A percentile compares a stretch with the other conserved stretches of the same genome.
Evolutionary conservation across 2,329 filamentous ascomycete species (phyloP).

Genomic region (Orbilia blumenaviensis): DNA sequence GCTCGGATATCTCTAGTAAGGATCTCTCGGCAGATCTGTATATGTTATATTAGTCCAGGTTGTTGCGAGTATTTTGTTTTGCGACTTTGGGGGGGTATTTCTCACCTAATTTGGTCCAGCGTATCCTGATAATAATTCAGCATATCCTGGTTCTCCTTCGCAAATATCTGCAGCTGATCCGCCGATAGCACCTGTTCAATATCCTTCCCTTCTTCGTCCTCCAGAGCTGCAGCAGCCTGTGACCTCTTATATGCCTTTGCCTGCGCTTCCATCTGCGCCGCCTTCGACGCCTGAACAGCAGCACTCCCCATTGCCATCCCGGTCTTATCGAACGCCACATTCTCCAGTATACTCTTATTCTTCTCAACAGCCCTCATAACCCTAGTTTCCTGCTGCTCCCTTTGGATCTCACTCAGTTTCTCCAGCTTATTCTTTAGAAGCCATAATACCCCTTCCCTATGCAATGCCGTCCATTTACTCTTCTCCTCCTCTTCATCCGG

Average conservation of each 20-base stretch:
- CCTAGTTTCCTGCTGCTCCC: constrained; percentile 90
- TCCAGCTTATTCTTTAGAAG: constrained; percentile 79
- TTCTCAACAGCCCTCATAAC: constrained; percentile 86
- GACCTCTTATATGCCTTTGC: constrained; percentile 48
- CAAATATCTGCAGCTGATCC: constrained; percentile 92
- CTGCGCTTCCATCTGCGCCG: constrained; percentile 54
- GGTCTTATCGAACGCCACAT: constrained; percentile 62
- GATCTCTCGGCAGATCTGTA: constrained; percentile 85
- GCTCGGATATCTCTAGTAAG: constrained; percentile 87
- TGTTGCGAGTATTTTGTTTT: too few relatives aligned
- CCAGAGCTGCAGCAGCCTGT: constrained; percentile 56
- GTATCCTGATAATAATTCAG: constrained; percentile 91
- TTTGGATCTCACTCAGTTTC: constrained; percentile 78
- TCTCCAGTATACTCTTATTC: constrained; percentile 84
- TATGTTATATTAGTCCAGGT: neutral
- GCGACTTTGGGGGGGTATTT: too few relatives aligned
- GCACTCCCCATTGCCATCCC: constrained; percentile 39
- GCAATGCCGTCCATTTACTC: constrained; percentile 72
- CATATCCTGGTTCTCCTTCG: constrained; percentile 90
- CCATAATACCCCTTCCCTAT: constrained; percentile 85
- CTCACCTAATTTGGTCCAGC: constrained; percentile 89
- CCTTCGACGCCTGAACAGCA: constrained; percentile 35
- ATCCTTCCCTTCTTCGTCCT: constrained; percentile 57
- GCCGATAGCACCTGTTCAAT: constrained; percentile 71
- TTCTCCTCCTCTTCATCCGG: constrained; percentile 77